Conservation (phyloP, 169 alveolate species). For the Pseudocohnilembus persalinus region DNA sequence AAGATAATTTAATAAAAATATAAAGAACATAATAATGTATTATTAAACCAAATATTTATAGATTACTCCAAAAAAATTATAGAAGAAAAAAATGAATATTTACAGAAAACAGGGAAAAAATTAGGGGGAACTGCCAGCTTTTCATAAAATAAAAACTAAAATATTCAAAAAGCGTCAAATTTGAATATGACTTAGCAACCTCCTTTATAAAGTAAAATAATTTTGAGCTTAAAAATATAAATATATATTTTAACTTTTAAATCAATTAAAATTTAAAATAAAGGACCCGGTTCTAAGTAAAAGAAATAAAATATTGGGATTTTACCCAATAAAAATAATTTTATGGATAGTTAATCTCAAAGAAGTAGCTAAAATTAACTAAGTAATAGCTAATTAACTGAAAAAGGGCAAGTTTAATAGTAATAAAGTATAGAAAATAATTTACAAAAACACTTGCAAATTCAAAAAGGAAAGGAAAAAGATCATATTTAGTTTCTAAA, state of each 20-base stretch:
- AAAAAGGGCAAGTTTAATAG: neutral
- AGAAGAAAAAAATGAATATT: neutral
- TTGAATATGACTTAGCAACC: neutral
- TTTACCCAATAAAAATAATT: neutral
- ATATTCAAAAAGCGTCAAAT: neutral
- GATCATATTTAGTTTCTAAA: neutral
- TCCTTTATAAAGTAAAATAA: no score
- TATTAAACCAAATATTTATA: no score
- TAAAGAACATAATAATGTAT: no score
- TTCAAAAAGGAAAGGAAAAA: neutral
- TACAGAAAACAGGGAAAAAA: neutral
- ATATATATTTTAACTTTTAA: neutral
- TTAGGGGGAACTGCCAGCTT: neutral
- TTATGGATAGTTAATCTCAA: neutral
- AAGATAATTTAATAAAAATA: no score
- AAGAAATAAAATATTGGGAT: no score
- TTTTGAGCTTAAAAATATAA: neutral
- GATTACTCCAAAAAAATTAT: neutral
- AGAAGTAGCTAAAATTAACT: neutral
- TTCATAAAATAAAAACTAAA: neutral
- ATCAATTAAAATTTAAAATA: neutral
- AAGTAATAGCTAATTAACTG: neutral
- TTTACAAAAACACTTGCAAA: neutral
- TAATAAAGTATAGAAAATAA: neutral
- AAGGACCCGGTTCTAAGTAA: neutral